Base-by-base conservation (phyloP, 371 early-diverging fungal genomes). In the Rhizopus arrhizus region DNA sequence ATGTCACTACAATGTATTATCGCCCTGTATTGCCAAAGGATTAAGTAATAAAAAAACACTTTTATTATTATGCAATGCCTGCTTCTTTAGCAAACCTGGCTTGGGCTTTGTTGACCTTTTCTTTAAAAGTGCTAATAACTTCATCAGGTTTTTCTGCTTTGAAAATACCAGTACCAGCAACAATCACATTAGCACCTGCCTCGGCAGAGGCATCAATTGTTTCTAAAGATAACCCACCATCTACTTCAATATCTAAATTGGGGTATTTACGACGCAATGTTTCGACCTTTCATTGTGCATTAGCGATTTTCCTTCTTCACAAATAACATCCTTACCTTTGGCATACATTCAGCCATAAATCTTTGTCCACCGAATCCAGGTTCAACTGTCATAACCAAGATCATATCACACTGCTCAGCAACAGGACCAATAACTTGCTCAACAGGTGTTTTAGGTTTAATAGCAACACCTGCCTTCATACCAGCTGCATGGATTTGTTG, bases 381-480 rank as follows among this genome's bases (percentile, higher is more conserved):
- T 70, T 97, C 96, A 36, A 99, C 99, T 0, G 99, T 98, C 99
- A 99, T 99, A 45, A 99, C 85, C 46, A 99, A 81, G 34, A 98
- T 88, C 90, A 93, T 91, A 62, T 97, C 97, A 52, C 91, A 85
- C 65, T 83, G 73, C 28, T 84, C 79, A 28, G 84, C 91, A 38
- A 91, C 70, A 11, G 82, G 78, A 3, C 78, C 78, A 47, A 86
- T 78, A 3, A 93, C 88, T 0, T 78, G 64, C n/a, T 91, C 91
- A 28, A 93, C 84, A 6, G 89, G 85, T 0, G 99, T 98, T 51
- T 84, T 83, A 5, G 99, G 99, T 74, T 96, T 97, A 51, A 99
- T 74, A 3, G 97, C 95, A 32, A 98, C 85, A 54, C 99, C 97
- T 41, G 92, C 94, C 78, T 91, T 89, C 96, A 97, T 96, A 43